Evolutionary conservation across 2,329 filamentous ascomycete genomes (phyloP), one percentile per base, ranked within the genome.

Genomic region (Fusarium protoensiforme): DNA sequence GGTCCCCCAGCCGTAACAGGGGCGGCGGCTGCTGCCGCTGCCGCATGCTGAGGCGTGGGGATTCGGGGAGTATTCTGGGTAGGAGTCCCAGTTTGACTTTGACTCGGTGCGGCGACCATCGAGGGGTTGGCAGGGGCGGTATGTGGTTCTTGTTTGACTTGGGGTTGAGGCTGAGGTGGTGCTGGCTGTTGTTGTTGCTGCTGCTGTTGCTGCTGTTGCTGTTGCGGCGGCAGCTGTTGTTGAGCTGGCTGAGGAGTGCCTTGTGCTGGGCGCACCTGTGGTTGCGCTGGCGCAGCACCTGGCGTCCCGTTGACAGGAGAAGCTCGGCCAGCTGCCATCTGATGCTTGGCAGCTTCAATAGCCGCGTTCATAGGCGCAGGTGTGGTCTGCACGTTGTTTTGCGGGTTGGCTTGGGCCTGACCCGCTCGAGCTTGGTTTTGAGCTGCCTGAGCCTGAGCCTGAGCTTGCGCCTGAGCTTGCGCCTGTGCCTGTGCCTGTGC

Each of bases 11-110:
- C 80, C 11, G 80, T 83, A 48, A 81, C 81, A 10, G 84, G 81
- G 4, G 81, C 82, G 8, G 82, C 82, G 2, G 81, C 79, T 24
- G 81, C 80, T 5, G 84, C 80, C 1, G 82, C 83, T 5, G 83
- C 83, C 1, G 81, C 79, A 65, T 89, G 87, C 64, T 89, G 88
- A 3, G 87, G 85, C 11, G 87, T 88, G 65, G 85, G 85, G 7
- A 87, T 81, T 58, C 87, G 85, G 10, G 83, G 82, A 5, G 81
- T 81, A 63, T 88, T 87, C 64, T 88, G 87, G 0, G 86, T 87
- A 24, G 87, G 87, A 9, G 87, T 87, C 64, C 85, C 85, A 36
- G 65, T 70, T 58, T 68, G 86, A 75, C 43, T 85, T 81, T 61
- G 83, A 72, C 83, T 80, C 14, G 82, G 78, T 5, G 85, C 81